Percentiles rank a stretch among this genome's conserved stretches.
Conservation (phyloP, 73 alveolate species). For the Paramecium pentaurelia region DNA sequence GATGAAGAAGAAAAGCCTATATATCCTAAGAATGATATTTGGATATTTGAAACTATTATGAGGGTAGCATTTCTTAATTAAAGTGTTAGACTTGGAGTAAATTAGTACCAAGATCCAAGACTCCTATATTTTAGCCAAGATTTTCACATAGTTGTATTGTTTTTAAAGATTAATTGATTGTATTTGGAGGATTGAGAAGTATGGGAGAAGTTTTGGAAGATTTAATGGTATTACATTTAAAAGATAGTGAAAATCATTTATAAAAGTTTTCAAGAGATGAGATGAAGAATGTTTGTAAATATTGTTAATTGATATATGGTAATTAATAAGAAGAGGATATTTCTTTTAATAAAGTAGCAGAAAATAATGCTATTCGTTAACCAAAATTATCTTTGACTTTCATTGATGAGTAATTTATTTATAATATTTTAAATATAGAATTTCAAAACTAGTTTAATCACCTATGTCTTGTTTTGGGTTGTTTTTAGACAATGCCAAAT, state of each 20-base stretch:
- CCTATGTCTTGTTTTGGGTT: background rate
- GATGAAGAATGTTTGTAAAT: slow-evolving; percentile 31
- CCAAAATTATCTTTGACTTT: background rate
- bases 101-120: background rate
- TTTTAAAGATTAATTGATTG: slow-evolving; percentile 49
- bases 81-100: slow-evolving; percentile 29
- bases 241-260: slow-evolving; percentile 57
- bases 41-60: slow-evolving; percentile 59
- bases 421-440: background rate
- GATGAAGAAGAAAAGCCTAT: slow-evolving; percentile 46
- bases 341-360: background rate
- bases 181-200: slow-evolving; percentile 45
- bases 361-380: background rate
- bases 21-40: slow-evolving; percentile 50
- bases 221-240: slow-evolving; percentile 52
- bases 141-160: slow-evolving; percentile 43
- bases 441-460: background rate
- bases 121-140: slow-evolving; percentile 10
- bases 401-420: background rate
- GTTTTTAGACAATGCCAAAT: background rate
- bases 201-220: slow-evolving; percentile 48
- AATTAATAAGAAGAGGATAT: background rate
- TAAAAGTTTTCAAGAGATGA: slow-evolving; percentile 30
- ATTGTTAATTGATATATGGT: slow-evolving; percentile 37
- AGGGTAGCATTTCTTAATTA: background rate